Base-by-base conservation (phyloP, 2,329 filamentous ascomycete genomes). In the Dactylella cylindrospora region DNA sequence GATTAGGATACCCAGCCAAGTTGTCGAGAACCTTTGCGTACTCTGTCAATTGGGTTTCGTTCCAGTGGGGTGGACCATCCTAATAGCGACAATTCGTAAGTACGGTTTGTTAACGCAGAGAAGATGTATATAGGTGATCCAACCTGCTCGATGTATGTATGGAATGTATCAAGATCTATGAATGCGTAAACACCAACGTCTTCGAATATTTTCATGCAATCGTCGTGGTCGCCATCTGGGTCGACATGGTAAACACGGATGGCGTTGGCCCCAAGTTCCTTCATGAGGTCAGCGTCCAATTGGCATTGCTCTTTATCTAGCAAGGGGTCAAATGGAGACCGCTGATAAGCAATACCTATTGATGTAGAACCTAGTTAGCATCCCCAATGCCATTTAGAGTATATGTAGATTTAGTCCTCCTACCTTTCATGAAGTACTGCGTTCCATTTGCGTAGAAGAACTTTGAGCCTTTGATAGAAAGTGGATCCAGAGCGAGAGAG, bases 171-270 rank as follows among this genome's bases (percentile, higher is more conserved):
- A 61, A 95, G 78, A 72, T 95, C 90, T 43, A 94, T 79, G 71
- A 91, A 84, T 49, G 89, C 74, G 71, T 95, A 94, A 71, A 95
- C 91, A 54, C 87, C 87, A 33, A 83, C 85, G 68, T 89, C 82
- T 9, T 81, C 83, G 71, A 95, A 88, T 1, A 83, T 84, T 49
- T 78, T 78, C 88, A 95, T 94, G 75, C 89, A 95, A 15, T 79
- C 84, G 55, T 80, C 78, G 73, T 95, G 90, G 71, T 91, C 76
- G 25, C 75, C 81, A 2, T 74, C 72, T 1, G 86, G 76, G 68
- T 94, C 84, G 64, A 95, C 88, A 70, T 95, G 88, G 73, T 95
- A 95, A 57, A 93, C 86, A 54, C 90, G 87, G 69, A 95, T 89
- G 23, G 85, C 79, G 72, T 95, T 95, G 71, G 86, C 82, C 65